Conservation (phyloP, 768 basidiomycete genomes). For the Gymnopilus junonius region DNA sequence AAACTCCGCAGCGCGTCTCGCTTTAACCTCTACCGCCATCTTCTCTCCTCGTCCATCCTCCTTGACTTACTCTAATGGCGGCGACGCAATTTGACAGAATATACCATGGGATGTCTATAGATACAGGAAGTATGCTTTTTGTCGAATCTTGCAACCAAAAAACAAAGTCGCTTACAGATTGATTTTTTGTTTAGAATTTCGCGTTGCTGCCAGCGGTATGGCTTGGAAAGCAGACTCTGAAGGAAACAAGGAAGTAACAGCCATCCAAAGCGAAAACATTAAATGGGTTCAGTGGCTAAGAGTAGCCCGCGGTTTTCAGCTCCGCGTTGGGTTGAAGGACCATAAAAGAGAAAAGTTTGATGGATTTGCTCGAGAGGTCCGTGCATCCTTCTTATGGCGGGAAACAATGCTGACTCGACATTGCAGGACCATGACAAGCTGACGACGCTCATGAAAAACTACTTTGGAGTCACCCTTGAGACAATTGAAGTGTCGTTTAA, state of each 20-base stretch:
- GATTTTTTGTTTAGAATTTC: conserved; percentile 61
- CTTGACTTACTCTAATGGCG: conserved; percentile 37
- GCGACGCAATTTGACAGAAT: conserved; percentile 84
- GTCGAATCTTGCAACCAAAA: not conserved
- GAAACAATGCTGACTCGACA: not conserved
- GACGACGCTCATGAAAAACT: conserved; percentile 78
- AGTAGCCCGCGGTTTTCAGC: conserved; percentile 91
- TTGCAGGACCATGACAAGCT: conserved; percentile 88
- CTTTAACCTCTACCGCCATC: conserved; percentile 21
- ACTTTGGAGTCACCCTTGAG: conserved; percentile 87
- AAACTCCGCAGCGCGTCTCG: conserved; percentile 50
- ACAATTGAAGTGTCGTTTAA: conserved; percentile 85
- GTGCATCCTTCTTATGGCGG: conserved; percentile 22
- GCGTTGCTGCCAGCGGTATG: conserved; percentile 88
- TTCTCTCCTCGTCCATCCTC: conserved; percentile 8
- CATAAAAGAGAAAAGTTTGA: conserved; percentile 86
- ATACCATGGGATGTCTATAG: conserved; percentile 71
- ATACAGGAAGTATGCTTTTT: conserved; percentile 82
- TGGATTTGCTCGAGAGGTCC: conserved; percentile 89
- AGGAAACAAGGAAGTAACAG: conserved; percentile 56
- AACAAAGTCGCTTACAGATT: conserved; percentile 4
- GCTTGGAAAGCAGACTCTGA: conserved; percentile 87
- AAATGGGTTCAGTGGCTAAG: conserved; percentile 92
- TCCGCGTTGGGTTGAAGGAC: conserved; percentile 82
- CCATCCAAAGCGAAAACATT: conserved; percentile 72